Base-by-base conservation (phyloP, 495 filamentous ascomycete genomes). In the Penicillium pulvis region DNA sequence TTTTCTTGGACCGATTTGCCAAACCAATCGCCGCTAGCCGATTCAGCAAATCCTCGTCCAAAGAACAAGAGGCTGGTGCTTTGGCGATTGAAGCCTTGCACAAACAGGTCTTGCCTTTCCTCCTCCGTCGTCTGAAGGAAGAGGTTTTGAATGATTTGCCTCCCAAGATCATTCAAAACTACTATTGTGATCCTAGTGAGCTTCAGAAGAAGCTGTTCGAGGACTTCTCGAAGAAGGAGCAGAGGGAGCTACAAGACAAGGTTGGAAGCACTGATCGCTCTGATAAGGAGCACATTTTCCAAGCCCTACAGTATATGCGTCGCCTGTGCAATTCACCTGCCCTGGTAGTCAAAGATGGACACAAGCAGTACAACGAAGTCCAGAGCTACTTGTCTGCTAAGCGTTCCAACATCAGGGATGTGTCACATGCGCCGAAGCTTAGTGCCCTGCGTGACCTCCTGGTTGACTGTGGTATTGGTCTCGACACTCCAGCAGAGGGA, bases 161-260 rank as follows among this genome's bases (percentile, higher is more conserved):
- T 6, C 94, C 94, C 12, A 98, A 98, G 84, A 98, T 98, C 66
- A 83, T 98, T 19, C 94, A 98, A 66, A 98, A 98, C 72, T 98
- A 98, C 79, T 98, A 98, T 78, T 98, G 94, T 72, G 94, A 98
- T 71, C 92, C 97, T 28, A 96, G 91, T 72, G 94, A 97, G 30
- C 78, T 98, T 26, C 94, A 98, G 72, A 90, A 87, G 76, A 93
- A 88, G 72, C 84, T 98, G 3, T 98, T 97, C 65, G 94, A 98
- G 45, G 92, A 97, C 68, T 98, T 98, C 76, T 88, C 85, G 26
- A 94, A 92, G 82, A 93, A 90, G 63, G 92, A 98, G 68, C 86
- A 91, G 61, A 93, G 90, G 68, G 85, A 88, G 42, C 81, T 98
- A 28, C 81, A 84, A 12, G 84, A 91, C 24, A 89, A 92, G 66